Percentiles rank a stretch among this genome's conserved stretches.
Evolutionary conservation across 1,139 yeast species (phyloP).

Genomic region (Suhomyces kunorum): DNA sequence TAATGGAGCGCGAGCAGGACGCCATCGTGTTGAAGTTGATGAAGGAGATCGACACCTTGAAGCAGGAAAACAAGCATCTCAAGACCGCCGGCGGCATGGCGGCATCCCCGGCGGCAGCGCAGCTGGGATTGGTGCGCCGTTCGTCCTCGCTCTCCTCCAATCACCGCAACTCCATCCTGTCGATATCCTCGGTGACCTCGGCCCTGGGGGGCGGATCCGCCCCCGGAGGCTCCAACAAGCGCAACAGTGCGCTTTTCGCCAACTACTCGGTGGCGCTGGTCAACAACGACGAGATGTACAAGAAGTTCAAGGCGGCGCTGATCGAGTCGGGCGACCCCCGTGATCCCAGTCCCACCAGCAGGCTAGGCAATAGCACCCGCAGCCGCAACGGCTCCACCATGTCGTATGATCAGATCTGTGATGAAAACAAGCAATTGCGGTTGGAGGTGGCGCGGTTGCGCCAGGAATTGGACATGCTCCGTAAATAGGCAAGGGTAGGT

Average conservation of each 20-base stretch:
- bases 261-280: constrained; percentile 14
- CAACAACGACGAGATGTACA: constrained; percentile 14
- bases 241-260: constrained; percentile 16
- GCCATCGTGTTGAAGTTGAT: constrained; percentile 60
- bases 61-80: constrained; percentile 50
- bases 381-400: constrained; percentile 17
- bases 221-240: constrained; percentile 15
- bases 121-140: constrained; percentile 14
- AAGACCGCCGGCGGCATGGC: constrained; percentile 12
- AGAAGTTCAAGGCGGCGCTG: constrained; percentile 12
- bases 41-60: constrained; percentile 54
- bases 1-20: constrained; percentile 71
- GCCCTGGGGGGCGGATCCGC: constrained; percentile 3
- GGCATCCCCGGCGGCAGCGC: constrained; percentile 1
- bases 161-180: constrained; percentile 18
- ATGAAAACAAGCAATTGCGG: constrained; percentile 19
- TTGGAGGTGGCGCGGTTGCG: constrained; percentile 17
- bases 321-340: constrained; percentile 9
- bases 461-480: constrained; percentile 14
- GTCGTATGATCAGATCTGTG: constrained; percentile 15
- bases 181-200: constrained; percentile 11
- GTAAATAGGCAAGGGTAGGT: constrained; percentile 1
- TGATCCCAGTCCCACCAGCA: constrained; percentile 17
- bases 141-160: constrained; percentile 19
- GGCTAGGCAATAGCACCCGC: constrained; percentile 8